Conservation (phyloP, 2,329 filamentous ascomycete species). For the Sarocladiaceae sp. region DNA sequence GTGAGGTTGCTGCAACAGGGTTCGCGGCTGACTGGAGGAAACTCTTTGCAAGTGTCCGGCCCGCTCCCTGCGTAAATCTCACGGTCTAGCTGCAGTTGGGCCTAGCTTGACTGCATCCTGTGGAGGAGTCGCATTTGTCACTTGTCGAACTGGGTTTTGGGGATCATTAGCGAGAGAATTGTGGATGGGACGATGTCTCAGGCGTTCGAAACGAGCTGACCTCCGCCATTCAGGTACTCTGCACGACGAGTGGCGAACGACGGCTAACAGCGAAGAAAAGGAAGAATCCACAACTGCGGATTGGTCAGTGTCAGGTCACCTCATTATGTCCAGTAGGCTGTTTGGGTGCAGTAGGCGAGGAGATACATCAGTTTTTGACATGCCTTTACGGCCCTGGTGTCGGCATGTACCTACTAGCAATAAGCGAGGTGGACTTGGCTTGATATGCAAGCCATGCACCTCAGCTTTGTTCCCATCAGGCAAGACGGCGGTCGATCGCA, state of each 20-base stretch:
- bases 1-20: background rate
- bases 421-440: slow-evolving; percentile 2
- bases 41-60: slow-evolving; percentile 1
- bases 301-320: background rate
- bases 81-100: background rate
- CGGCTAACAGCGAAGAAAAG: background rate
- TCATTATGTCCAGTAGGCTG: background rate
- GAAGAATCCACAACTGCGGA: background rate
- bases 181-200: background rate
- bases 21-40: background rate
- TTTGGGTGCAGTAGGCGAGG: no score
- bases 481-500: slow-evolving; percentile 1
- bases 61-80: slow-evolving; percentile 9
- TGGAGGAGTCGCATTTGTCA: background rate
- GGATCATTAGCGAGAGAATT: background rate
- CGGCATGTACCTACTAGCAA: background rate
- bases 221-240: background rate
- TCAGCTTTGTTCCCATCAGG: slow-evolving; percentile 2
- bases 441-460: slow-evolving; percentile 5
- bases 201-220: background rate
- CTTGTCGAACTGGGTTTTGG: background rate
- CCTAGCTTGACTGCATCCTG: background rate
- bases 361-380: background rate
- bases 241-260: background rate
- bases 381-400: background rate